Evolutionary conservation across 306 rosid genomes (phyloP), one percentile per base, ranked within the genome.

Genomic region (Vicia faba): DNA sequence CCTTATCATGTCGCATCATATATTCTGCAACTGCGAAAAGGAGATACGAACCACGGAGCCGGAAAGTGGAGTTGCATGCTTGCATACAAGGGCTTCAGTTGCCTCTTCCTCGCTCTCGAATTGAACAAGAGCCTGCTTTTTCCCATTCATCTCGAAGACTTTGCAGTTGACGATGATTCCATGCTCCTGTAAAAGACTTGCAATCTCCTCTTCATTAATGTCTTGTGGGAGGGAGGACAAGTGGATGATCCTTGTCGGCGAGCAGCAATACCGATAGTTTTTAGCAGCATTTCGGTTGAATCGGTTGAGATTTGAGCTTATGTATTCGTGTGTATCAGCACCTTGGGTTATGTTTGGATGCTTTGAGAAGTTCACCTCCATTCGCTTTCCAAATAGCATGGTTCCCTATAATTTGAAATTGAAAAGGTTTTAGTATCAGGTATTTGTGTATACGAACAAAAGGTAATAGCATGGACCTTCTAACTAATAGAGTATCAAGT

Each of bases 271-370:
- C 13, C 96, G 91, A 68, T 95, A 95, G 88, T 95, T 95, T 79
- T 95, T 95, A 15, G 97, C 97, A 62, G 99, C 99, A 66, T 95
- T 95, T 0, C 99, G 99, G 68, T 95, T 90, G 83, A 95, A 95
- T 15, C 97, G 97, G 61, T 95, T 95, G 78, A 95, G 99, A 78
- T 90, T 90, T 49, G 99, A 90, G 75, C 88, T 95, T 55, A 78
- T 15, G 40, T 90, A 95, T 75, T 95, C 99, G 0, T 82, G 97
- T 13, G 99, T 88, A 28, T 95, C 99, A 6, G 96, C 85, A 77
- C 99, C 97, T 78, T 95, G 99, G 29, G 86, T 90, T 60, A 95
- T 95, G 76, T 81, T 88, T 1, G 97, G 77, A 81, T 86, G 86
- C 84, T 95, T 95, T 8, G 99, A 95, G 78, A 82, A 95, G 85